Percentiles rank a stretch among this genome's conserved stretches.
Conservation (phyloP, 2,329 filamentous ascomycete genomes). For the Pseudogymnoascus sp. region DNA sequence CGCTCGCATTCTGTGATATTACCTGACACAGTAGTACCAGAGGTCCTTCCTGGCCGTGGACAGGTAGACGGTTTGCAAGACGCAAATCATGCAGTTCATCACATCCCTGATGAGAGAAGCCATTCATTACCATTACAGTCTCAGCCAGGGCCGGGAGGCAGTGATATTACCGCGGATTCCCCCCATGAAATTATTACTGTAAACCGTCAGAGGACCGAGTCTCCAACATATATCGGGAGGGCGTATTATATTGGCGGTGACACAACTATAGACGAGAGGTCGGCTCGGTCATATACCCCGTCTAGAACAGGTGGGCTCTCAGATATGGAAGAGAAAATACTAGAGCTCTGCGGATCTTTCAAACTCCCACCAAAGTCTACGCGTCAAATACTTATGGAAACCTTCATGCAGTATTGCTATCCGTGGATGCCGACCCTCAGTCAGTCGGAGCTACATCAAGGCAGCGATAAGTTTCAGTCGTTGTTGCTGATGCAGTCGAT, state of each 20-base stretch:
- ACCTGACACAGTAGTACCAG: background rate
- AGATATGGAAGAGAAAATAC: background rate
- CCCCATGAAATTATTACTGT: background rate
- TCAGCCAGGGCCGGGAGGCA: background rate
- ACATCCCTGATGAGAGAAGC: background rate
- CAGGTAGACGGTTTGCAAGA: background rate
- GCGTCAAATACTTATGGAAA: background rate
- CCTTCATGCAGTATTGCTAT: background rate
- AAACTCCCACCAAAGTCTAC: background rate
- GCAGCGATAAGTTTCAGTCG: background rate
- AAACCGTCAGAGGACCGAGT: background rate
- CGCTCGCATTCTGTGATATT: background rate
- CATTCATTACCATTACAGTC: background rate
- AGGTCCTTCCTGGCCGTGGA: background rate
- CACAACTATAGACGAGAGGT: conserved; percentile 5
- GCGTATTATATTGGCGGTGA: background rate
- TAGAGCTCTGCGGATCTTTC: background rate
- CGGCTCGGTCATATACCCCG: background rate
- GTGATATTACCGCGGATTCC: background rate
- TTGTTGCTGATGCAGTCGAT: background rate
- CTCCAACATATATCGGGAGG: conserved; percentile 9
- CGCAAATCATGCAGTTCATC: background rate
- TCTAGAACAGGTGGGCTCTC: background rate
- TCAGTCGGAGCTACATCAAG: background rate
- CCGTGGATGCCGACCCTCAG: background rate